Percentiles rank a stretch among this genome's conserved stretches.
Conservation (phyloP, 345 rosid genomes). For the Arabidopsis arenosa region DNA sequence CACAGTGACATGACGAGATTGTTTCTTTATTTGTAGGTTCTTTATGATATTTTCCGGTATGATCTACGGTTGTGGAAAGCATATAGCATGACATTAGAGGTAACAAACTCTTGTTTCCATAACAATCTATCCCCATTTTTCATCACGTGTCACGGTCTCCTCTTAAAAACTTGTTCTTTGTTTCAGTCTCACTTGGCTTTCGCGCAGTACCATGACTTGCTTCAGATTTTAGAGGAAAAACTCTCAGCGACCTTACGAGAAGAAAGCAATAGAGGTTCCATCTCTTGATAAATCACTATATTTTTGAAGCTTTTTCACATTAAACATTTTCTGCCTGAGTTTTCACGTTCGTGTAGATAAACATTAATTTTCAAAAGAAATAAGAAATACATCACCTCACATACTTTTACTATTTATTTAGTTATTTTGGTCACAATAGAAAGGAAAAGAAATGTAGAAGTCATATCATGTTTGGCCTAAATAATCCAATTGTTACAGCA, state of each 20-base stretch:
- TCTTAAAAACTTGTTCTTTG: not conserved
- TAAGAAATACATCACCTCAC: constrained; percentile 20
- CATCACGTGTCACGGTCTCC: not conserved
- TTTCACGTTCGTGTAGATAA: constrained; percentile 39
- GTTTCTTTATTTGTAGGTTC: constrained; percentile 59
- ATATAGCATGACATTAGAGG: constrained; percentile 80
- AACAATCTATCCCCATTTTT: not conserved
- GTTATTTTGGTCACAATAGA: not conserved
- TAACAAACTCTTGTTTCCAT: constrained; percentile 33
- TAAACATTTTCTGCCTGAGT: constrained; percentile 21
- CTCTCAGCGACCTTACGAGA: constrained; percentile 53
- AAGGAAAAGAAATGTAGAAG: not conserved
- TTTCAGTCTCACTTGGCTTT: constrained; percentile 68
- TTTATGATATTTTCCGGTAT: constrained; percentile 81
- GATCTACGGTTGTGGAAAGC: constrained; percentile 88
- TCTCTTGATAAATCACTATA: constrained; percentile 1
- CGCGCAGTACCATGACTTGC: constrained; percentile 76
- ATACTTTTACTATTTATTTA: not conserved
- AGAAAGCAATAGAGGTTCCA: constrained; percentile 40
- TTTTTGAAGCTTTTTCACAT: constrained; percentile 21
- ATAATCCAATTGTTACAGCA: not conserved
- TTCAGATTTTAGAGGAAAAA: constrained; percentile 63
- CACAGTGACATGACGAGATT: not conserved
- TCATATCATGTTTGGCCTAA: not conserved
- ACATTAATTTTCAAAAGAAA: constrained; percentile 5